These are phyloP conservation scores for Aspergillus diversus DNA, from an alignment of 495 filamentous ascomycete genomes.

Conservation along the genomic window DNA sequence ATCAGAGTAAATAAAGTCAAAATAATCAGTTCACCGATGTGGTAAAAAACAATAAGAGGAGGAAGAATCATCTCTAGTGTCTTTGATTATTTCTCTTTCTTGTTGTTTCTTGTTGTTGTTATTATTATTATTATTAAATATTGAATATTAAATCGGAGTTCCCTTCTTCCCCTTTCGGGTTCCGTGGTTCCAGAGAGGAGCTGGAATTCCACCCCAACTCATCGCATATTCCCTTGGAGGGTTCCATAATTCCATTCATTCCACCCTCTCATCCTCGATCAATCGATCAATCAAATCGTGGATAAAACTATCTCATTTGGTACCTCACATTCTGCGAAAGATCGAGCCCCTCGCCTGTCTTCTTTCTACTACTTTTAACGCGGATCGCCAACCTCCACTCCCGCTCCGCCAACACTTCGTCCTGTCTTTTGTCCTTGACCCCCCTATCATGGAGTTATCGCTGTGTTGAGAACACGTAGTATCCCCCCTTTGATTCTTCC, in stretches of 20 bases:
- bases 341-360: slow-evolving; percentile 2
- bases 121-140: slow-evolving; percentile 15
- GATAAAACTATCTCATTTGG: too few species aligned
- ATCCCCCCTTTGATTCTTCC: slow-evolving; percentile 9
- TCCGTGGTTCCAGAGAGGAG: slow-evolving; percentile 15
- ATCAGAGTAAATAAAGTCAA: too few species aligned
- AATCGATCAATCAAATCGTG: neutral
- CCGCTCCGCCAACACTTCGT: neutral
- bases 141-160: slow-evolving; percentile 19
- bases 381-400: neutral
- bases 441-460: slow-evolving; percentile 27
- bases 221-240: neutral
- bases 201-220: slow-evolving; percentile 20
- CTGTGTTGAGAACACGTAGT: slow-evolving; percentile 12
- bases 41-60: neutral
- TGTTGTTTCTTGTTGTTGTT: neutral
- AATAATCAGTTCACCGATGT: too few species aligned
- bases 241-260: neutral
- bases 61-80: neutral
- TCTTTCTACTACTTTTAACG: neutral
- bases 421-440: slow-evolving; percentile 3
- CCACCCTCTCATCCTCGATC: slow-evolving; percentile 5
- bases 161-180: slow-evolving; percentile 14
- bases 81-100: neutral
- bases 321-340: neutral